phyloP scores from a whole-genome alignment of 2,329 filamentous ascomycete species.

The Didymella keratinophila region DNA sequence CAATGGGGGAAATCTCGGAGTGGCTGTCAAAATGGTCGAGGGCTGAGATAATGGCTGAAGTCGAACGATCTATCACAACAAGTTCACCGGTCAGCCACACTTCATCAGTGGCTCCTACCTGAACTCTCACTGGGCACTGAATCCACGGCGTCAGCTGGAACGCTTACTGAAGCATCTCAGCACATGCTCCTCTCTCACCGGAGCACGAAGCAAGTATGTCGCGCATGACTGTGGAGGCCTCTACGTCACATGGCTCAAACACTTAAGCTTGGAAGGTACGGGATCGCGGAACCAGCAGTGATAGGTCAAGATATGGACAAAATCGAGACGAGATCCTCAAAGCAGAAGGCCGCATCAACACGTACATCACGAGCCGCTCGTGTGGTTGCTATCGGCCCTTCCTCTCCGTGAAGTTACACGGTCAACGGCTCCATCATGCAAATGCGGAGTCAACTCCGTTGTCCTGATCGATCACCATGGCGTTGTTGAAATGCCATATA shows the following conservation, averaged over 20 bases:
- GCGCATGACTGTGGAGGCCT: constrained; percentile 3
- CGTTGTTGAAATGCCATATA: constrained; percentile 1
- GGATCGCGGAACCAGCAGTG: background rate
- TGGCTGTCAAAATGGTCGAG: background rate
- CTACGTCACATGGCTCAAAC: constrained; percentile 12
- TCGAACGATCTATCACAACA: background rate
- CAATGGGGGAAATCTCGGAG: constrained; percentile 7
- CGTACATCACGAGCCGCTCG: constrained; percentile 9
- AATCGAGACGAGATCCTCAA: background rate
- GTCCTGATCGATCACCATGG: constrained; percentile 1
- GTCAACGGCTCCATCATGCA: constrained; percentile 12
- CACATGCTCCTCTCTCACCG: background rate
- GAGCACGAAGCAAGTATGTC: constrained; percentile 17
- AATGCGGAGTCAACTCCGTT: constrained; percentile 9
- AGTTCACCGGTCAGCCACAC: constrained; percentile 6
- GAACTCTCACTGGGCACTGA: background rate
- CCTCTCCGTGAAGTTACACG: constrained; percentile 6
- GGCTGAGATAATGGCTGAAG: constrained; percentile 1
- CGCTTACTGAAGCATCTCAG: constrained; percentile 9
- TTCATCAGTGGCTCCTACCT: background rate
- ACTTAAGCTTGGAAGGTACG: background rate
- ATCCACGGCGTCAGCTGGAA: background rate
- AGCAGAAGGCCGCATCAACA: constrained; percentile 7
- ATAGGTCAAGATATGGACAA: background rate
- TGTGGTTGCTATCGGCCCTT: constrained; percentile 15